These are phyloP conservation scores for Xylaria nigripes DNA, from an alignment of 495 filamentous ascomycete species.

Conservation along the genomic window DNA sequence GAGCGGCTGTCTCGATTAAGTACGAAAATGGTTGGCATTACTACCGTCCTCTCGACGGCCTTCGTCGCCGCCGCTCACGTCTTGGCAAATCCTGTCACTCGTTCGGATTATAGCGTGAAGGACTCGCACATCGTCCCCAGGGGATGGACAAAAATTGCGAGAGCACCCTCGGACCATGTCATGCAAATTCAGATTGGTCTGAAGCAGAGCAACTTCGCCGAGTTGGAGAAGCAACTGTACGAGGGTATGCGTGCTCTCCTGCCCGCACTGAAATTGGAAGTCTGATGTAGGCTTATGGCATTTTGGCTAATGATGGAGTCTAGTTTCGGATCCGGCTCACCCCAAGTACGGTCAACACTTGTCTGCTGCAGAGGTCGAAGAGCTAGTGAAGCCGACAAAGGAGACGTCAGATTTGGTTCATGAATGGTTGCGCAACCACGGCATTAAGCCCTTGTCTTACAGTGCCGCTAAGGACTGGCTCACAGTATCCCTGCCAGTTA, in stretches of 20 bases:
- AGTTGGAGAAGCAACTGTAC: constrained; percentile 45
- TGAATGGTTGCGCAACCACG: constrained; percentile 44
- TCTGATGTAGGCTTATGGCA: background rate
- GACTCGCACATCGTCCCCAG: constrained; percentile 42
- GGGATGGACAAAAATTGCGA: constrained; percentile 38
- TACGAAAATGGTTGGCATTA: constrained; percentile 22
- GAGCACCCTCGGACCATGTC: constrained; percentile 37
- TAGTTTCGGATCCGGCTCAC: constrained; percentile 48
- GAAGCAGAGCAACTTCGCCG: constrained; percentile 35
- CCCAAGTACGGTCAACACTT: constrained; percentile 50
- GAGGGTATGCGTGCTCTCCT: constrained; percentile 23
- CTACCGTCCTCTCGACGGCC: constrained; percentile 21
- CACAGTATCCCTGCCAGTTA: constrained; percentile 39
- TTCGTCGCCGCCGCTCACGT: constrained; percentile 20
- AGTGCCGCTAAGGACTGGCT: constrained; percentile 45
- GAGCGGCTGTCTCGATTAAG: background rate
- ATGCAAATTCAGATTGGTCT: constrained; percentile 30
- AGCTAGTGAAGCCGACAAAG: constrained; percentile 43
- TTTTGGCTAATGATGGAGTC: constrained; percentile 25
- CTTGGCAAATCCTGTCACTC: constrained; percentile 26
- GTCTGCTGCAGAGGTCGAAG: constrained; percentile 43
- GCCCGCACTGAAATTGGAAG: constrained; percentile 8
- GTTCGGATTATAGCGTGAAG: constrained; percentile 44
- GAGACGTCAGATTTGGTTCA: constrained; percentile 33
- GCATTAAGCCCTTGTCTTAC: constrained; percentile 43